These are phyloP conservation scores for Suhomyces sp. DNA, from an alignment of 805 yeast species.

Conservation along the genomic window DNA sequence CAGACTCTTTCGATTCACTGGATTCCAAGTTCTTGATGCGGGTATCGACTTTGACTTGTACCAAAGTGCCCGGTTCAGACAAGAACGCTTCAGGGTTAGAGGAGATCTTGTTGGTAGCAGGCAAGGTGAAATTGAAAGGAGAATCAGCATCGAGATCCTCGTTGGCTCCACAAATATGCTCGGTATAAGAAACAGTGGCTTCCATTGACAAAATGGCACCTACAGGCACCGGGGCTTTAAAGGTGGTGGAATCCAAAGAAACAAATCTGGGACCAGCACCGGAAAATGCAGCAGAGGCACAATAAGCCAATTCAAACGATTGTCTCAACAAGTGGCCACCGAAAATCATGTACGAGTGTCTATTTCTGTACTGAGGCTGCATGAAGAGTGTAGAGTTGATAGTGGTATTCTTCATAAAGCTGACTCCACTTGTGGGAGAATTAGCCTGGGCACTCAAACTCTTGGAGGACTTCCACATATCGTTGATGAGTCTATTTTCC, in stretches of 20 bases:
- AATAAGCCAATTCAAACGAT: constrained; percentile 89
- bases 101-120: constrained; percentile 56
- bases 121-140: constrained; percentile 50
- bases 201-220: constrained; percentile 84
- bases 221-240: constrained; percentile 93
- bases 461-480: constrained; percentile 56
- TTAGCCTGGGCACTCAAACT: constrained; percentile 27
- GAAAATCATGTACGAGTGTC: constrained; percentile 91
- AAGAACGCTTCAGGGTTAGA: constrained; percentile 56
- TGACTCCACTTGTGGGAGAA: constrained; percentile 30
- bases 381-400: constrained; percentile 78
- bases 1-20: constrained; percentile 65
- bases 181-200: constrained; percentile 84
- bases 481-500: constrained; percentile 74
- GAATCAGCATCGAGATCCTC: constrained; percentile 24
- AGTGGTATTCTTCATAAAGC: constrained; percentile 68
- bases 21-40: constrained; percentile 67
- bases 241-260: constrained; percentile 85
- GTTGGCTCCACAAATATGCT: constrained; percentile 54
- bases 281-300: constrained; percentile 87
- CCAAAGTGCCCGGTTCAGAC: constrained; percentile 76
- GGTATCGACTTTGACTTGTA: constrained; percentile 88
- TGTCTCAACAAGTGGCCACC: constrained; percentile 94
- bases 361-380: constrained; percentile 96
- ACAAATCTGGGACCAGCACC: constrained; percentile 85